Evolutionary conservation across 257 asterid species (phyloP).

Genomic region (Galeopsis tetrahit): DNA sequence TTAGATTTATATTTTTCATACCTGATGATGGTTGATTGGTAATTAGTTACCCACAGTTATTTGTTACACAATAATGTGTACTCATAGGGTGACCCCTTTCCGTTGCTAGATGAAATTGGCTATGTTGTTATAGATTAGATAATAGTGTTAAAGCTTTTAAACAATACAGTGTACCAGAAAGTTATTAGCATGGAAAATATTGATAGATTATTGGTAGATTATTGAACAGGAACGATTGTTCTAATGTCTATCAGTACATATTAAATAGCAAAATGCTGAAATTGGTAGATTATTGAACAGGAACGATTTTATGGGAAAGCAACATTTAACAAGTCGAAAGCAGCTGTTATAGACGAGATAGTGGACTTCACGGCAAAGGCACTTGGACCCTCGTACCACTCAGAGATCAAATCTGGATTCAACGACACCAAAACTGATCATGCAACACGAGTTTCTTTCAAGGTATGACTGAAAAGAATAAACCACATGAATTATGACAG

Average conservation of each 20-base stretch:
- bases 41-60: not conserved
- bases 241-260: not conserved
- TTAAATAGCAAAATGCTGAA: slow-evolving; percentile 9
- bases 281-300: slow-evolving; percentile 45
- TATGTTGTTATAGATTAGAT: too few relatives aligned
- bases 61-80: not conserved
- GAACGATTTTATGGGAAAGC: slow-evolving; percentile 55
- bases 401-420: slow-evolving; percentile 64
- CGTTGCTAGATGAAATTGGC: too few relatives aligned
- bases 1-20: not conserved
- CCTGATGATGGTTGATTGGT: not conserved
- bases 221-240: too few relatives aligned
- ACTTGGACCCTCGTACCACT: slow-evolving; percentile 49
- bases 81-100: too few relatives aligned
- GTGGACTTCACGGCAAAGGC: slow-evolving; percentile 42
- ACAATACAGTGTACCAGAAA: too few relatives aligned
- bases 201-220: too few relatives aligned
- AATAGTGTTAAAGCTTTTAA: too few relatives aligned
- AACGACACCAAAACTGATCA: slow-evolving; percentile 54
- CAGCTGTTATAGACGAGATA: slow-evolving; percentile 39
- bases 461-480: slow-evolving; percentile 46
- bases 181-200: not conserved
- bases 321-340: slow-evolving; percentile 63
- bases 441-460: slow-evolving; percentile 75
- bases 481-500: not conserved